Base-by-base conservation (phyloP, 305 asterid genomes). In the Rubia tinctorum region DNA sequence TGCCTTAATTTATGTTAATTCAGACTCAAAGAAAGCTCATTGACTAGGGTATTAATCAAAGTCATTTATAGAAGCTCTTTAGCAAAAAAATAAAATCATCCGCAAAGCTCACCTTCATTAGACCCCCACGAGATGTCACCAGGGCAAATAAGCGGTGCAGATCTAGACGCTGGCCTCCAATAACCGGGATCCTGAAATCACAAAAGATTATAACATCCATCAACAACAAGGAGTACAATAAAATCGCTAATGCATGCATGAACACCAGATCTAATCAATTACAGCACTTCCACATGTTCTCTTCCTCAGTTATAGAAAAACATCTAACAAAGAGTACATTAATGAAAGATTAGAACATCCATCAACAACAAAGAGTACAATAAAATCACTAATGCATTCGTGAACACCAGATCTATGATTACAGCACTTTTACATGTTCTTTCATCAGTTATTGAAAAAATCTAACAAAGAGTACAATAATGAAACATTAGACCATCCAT, bases 51-150 rank as follows among this genome's bases (percentile, higher is more conserved):
- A 23, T 18, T 10, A 25, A 51, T 56, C 53, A 55, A 10, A 13
- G 14, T 55, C 39, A 56, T 39, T 14, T 18, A 42, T 34, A 22
- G 14, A 7, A 53, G 66, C 30, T 22, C 15, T 59, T 34, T n/a
- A 55, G 40, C 20, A n/a, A 55, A 12, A 40, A 55, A 53, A 53
- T 3, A 66, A 66, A 4, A 39, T 40, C 51, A 66, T 66, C 40
- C 6, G 2, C 4, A 8, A 55, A 55, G 45, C 51, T 55, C 75
- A 34, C 98, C 95, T 90, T 88, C 63, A 85, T 59, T 62, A 94
- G 77, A 72, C 98, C 98, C 66, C 97, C 97, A 30, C 98, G 93
- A 72, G 88, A 82, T 44, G 97, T 94, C 51, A 90, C 98, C 85
- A 88, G 92, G 5, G 87, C 89, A 74, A 94, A 94, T 73, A 94